Evolutionary conservation across 2,329 filamentous ascomycete genomes (phyloP), one percentile per base, ranked within the genome.

Genomic region (Penicillium sp.): DNA sequence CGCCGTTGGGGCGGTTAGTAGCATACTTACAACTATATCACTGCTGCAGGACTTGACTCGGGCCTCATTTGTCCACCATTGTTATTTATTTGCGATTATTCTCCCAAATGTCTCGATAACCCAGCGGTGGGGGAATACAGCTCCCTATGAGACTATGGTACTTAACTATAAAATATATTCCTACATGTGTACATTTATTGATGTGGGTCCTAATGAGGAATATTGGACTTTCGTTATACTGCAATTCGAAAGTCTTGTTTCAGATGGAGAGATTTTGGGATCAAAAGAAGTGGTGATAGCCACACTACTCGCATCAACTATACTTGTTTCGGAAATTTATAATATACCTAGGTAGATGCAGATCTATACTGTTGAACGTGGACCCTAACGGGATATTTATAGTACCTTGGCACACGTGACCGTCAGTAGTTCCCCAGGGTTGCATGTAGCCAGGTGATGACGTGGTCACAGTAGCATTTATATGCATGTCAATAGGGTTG

Each of bases 81-180:
- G 72, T 89, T 56, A 84, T 89, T 51, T 88, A n/a, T n/a, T n/a
- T n/a, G n/a, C 84, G 2, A 75, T 89, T 38, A 85, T 84, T 57
- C 72, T 89, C 53, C 85, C 85, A 0, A 77, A 77, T 45, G 77
- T 79, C 11, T 67, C 70, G 7, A 69, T 81, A 45, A 84, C 85
- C 2, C 68, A 79, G 37, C 89, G 87, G 86, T 89, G 85, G 86
- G 72, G 72, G 3, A 74, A 75, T 55, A 61, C 59, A 13, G 68
- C 68, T n/a, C 64, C 66, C 2, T 63, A 59, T 50, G 50, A 65
- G 35, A 68, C 64, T 11, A 58, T 61, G 56, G 66, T 68, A 55
- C 53, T 58, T 55, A 11, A 42, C 26, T 26, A 39, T 7, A 26
- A 26, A 2, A 26, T 26, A 26, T 48, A 31, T 32, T 5, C 20